Evolutionary conservation across 441 rosid genomes (phyloP).

Genomic region (Populus hybrid): DNA sequence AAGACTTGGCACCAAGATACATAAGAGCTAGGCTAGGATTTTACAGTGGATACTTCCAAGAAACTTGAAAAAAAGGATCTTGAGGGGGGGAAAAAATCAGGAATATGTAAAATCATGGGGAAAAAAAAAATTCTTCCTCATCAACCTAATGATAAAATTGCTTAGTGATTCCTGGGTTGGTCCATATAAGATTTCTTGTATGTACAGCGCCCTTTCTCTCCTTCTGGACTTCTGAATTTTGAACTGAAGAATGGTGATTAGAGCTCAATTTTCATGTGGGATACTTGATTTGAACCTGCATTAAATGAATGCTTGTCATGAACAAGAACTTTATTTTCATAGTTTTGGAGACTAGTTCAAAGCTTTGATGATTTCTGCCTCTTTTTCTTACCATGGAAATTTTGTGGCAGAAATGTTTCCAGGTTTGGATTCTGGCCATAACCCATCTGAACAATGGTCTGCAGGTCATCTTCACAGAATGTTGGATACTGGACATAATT

Average conservation of each 20-base stretch:
- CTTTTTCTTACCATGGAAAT: constrained; percentile 32
- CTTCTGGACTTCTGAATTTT: constrained; percentile 26
- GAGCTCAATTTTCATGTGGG: constrained; percentile 62
- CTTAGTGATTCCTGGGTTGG: constrained; percentile 24
- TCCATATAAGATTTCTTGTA: constrained; percentile 43
- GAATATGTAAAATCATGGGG: constrained; percentile 7
- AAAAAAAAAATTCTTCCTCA: constrained; percentile 15
- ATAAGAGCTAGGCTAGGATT: constrained; percentile 20
- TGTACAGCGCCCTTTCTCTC: constrained; percentile 50
- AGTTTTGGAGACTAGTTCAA: not conserved
- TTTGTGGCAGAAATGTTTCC: constrained; percentile 23
- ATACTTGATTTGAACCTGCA: constrained; percentile 54
- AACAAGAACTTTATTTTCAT: constrained; percentile 4
- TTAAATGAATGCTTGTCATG: constrained; percentile 13
- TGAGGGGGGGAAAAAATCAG: constrained; percentile 24
- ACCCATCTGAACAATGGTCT: constrained; percentile 77
- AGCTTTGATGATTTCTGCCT: too few species aligned
- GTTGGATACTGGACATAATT: constrained; percentile 37
- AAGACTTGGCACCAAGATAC: constrained; percentile 32
- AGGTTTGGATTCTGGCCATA: constrained; percentile 40
- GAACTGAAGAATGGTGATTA: constrained; percentile 34
- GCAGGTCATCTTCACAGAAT: constrained; percentile 72
- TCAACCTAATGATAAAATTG: constrained; percentile 23
- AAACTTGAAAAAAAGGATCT: constrained; percentile 12
- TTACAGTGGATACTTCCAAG: constrained; percentile 38